A percentile compares a stretch with the other conserved stretches of the same genome.
Evolutionary conservation across 2,329 filamentous ascomycete genomes (phyloP).

Genomic region (Cladosporium sp.): DNA sequence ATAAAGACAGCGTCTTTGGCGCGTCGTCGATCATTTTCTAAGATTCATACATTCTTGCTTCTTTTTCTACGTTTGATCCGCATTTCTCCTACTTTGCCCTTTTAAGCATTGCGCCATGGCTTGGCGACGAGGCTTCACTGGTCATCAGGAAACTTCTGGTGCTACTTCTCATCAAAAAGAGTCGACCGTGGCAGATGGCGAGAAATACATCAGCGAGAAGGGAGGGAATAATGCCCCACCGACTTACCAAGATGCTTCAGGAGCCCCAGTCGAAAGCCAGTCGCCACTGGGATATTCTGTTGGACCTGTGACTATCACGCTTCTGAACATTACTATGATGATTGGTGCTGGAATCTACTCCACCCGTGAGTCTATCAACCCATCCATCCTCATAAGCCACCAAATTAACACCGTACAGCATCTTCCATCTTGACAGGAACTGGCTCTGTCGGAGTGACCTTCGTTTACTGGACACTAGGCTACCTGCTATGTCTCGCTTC

Average conservation of each 20-base stretch:
- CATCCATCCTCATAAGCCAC: background rate
- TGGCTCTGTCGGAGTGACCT: conserved; percentile 56
- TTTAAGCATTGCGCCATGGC: background rate
- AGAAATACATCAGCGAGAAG: conserved; percentile 38
- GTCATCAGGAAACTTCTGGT: background rate
- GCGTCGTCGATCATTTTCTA: background rate
- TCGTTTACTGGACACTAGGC: conserved; percentile 63
- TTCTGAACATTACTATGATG: conserved; percentile 55
- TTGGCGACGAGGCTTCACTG: background rate
- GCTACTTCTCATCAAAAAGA: background rate
- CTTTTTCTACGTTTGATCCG: background rate
- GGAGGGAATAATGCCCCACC: conserved; percentile 48
- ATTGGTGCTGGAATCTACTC: conserved; percentile 50
- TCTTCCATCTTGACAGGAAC: conserved; percentile 53
- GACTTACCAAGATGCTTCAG: conserved; percentile 57
- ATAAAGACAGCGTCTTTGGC: background rate
- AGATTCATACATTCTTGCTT: no score
- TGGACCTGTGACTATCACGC: conserved; percentile 52
- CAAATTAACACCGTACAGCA: conserved; percentile 35
- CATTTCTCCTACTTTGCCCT: background rate
- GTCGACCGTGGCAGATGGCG: conserved; percentile 29
- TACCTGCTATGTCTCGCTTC: conserved; percentile 36
- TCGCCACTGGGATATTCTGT: conserved; percentile 59
- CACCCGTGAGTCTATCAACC: conserved; percentile 47
- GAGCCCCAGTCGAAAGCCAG: conserved; percentile 55